Base-by-base conservation (phyloP, 257 asterid genomes). In the Fraxinus anomala region DNA sequence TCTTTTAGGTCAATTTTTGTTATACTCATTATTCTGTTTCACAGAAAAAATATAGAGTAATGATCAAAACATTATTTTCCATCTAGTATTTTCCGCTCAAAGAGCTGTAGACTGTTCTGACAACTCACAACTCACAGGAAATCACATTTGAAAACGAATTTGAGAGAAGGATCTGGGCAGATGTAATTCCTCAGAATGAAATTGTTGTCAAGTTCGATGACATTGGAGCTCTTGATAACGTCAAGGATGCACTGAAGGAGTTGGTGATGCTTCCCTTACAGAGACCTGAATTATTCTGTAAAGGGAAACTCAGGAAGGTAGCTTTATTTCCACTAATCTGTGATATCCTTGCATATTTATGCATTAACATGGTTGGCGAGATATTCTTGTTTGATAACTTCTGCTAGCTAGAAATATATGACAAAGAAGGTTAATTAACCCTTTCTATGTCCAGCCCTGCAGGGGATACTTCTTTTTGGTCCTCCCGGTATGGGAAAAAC, bases 401-500 rank as follows among this genome's bases (percentile, higher is more conserved):
- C 21, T 36, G 31, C 51, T 70, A 70, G 16, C 47, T 17, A 7
- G 26, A 70, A 36, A 36, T 39, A 39, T 39, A 19, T 19, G 51
- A 13, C 17, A 12, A 12, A 13, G 21, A 10, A 31, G 34, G 34
- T 4, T 76, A 65, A 26, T 67, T 12, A 37, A 72, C 17, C 77
- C 39, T 61, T 72, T 67, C 71, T n/a, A 17, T 17, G 13, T 74
- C 11, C 69, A 86, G 87, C 90, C 87, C 67, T 84, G 88, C 81
- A 82, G 76, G 66, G 88, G 88, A 84, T 86, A 51, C 82, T 86
- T 75, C 63, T 86, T 40, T 84, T 86, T 75, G 88, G 90, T 42
- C 90, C 90, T 21, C 88, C 90, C 23, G 88, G 86, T 34, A 86
- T 85, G 0, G 88, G 90, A 23, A 86, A 84, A 56, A 86, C 88